phyloP scores from a whole-genome alignment of 306 rosid genomes.

The Inga laurina region DNA sequence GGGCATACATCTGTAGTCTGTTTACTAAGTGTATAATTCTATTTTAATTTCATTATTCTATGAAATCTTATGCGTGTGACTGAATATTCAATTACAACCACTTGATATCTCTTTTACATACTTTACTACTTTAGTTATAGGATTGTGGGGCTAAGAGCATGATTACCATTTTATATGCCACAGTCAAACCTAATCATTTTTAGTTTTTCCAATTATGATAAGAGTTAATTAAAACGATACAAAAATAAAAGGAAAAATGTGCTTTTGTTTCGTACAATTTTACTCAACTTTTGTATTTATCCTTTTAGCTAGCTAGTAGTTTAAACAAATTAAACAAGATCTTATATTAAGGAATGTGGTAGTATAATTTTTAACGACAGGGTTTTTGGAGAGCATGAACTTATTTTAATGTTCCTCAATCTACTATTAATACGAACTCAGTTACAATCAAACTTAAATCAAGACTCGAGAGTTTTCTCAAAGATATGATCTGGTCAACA shows the following conservation, averaged over 20 bases:
- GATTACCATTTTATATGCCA: slow-evolving; percentile 1
- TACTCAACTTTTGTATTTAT: not conserved
- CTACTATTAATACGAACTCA: not conserved
- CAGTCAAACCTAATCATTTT: slow-evolving; percentile 27
- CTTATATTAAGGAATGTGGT: too few relatives aligned
- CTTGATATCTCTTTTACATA: not conserved
- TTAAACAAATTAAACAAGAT: not conserved
- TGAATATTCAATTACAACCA: slow-evolving; percentile 19
- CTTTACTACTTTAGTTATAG: too few relatives aligned
- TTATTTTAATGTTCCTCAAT: too few relatives aligned
- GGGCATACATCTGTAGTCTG: too few relatives aligned
- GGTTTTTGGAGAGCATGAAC: not conserved
- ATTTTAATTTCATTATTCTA: slow-evolving; percentile 7
- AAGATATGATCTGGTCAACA: too few relatives aligned
- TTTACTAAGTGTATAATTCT: not conserved
- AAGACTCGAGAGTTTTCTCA: not conserved
- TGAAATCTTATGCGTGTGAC: slow-evolving; percentile 30
- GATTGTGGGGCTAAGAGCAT: not conserved
- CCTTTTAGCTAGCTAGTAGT: too few relatives aligned
- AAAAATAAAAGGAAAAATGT: not conserved
- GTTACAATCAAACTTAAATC: not conserved
- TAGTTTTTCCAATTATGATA: not conserved
- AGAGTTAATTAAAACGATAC: not conserved
- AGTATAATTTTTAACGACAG: not conserved
- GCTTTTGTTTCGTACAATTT: not conserved